Base-by-base conservation (phyloP, 73 alveolate species). In the Paramecium bursaria region DNA sequence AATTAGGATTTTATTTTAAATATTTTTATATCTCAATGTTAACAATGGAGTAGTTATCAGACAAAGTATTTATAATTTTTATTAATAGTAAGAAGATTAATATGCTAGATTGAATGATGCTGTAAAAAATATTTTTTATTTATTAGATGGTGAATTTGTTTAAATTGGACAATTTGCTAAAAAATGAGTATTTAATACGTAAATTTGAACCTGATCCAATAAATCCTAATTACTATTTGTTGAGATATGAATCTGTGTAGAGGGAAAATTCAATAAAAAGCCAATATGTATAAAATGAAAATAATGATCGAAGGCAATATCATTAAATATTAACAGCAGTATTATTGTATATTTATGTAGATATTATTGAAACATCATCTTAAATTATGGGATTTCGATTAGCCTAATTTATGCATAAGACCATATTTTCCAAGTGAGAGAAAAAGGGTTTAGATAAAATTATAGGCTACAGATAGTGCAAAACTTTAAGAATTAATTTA, bases 241-340 rank as follows among this genome's bases (percentile, higher is more conserved):
- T 67, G 33, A 21, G 22, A 31, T 67, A 67, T 35, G 82, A 25
- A 2, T 53, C 44, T n/a, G 55, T 67, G 1, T 67, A 67, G 50
- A 67, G 82, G 39, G 82, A 67, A 39, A 67, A 67, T 67, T 67
- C 82, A n/a, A 67, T 67, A 0, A 67, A 67, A 47, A 67, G 19
- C 35, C 21, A 67, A 39, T 67, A 35, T 67, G 82, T 67, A 11
- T 26, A 67, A 67, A 67, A 67, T 67, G 53, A 67, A 42, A 21
- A 67, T 35, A 67, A 67, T 67, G 57, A 67, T 21, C 13, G 82
- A n/a, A 67, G 44, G 7, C 26, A 67, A 67, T 67, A 67, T 67
- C 60, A 67, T 67, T 4, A 39, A 3, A 67, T 67, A 19, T 42
- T 67, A 19, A 67, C 82, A 67, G 55, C 53, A 17, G 82, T 67